phyloP scores from a whole-genome alignment of 2,329 filamentous ascomycete genomes.

The Sarocladium kiliense region DNA sequence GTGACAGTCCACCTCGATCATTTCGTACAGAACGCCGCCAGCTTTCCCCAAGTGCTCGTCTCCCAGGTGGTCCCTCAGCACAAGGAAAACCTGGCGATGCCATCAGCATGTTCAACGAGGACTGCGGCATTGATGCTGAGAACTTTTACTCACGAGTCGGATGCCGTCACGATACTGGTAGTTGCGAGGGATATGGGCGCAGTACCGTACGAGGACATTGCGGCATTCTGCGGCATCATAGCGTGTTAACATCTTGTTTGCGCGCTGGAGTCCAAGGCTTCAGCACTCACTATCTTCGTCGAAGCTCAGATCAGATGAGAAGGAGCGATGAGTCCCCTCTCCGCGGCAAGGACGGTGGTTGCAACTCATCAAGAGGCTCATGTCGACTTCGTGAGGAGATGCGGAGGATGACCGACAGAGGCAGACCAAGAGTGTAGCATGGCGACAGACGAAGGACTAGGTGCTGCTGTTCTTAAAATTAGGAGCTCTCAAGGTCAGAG shows the following conservation, averaged over 20 bases:
- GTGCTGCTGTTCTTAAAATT: no score
- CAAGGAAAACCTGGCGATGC: conserved; percentile 31
- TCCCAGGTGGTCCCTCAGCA: conserved; percentile 37
- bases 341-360: not conserved
- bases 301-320: not conserved
- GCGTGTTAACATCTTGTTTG: not conserved
- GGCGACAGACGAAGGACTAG: no score
- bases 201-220: conserved; percentile 38
- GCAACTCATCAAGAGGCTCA: not conserved
- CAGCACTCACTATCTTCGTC: conserved; percentile 17
- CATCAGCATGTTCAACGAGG: conserved; percentile 1
- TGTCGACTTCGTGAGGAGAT: no score
- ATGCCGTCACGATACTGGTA: conserved; percentile 41
- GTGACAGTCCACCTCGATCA: conserved; percentile 40
- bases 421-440: no score
- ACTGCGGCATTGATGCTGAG: no score
- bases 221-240: conserved; percentile 33
- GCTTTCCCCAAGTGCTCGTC: conserved; percentile 39
- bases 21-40: conserved; percentile 39
- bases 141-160: conserved; percentile 26
- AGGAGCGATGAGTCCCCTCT: not conserved
- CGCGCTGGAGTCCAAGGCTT: not conserved
- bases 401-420: no score
- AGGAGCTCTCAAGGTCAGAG: no score
- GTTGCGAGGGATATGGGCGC: conserved; percentile 38